These are phyloP conservation scores for Lenzites betulinus DNA, from an alignment of 768 basidiomycete species.

Conservation along the genomic window DNA sequence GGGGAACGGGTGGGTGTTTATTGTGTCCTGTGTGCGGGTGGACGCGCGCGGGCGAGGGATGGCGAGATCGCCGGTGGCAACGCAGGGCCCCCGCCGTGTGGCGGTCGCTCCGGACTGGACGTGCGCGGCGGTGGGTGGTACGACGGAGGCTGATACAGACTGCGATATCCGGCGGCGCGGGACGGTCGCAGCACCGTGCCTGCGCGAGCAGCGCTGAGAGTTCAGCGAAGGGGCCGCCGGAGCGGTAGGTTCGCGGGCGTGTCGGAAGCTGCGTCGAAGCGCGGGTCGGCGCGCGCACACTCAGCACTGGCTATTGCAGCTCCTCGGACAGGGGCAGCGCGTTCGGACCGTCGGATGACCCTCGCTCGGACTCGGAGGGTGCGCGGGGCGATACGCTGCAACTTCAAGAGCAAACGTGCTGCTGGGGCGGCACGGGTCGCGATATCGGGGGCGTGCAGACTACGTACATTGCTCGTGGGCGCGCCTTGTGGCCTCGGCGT, in stretches of 20 bases:
- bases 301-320: not conserved
- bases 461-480: too few relatives aligned
- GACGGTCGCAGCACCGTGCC: not conserved
- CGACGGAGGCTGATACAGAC: not conserved
- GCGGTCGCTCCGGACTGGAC: not conserved
- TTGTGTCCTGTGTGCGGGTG: not conserved
- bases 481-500: not conserved
- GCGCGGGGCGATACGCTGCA: not conserved
- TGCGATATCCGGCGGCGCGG: not conserved
- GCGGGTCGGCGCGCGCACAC: not conserved
- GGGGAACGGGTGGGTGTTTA: not conserved
- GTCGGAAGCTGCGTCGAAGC: not conserved
- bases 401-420: too few relatives aligned
- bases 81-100: not conserved
- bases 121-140: not conserved
- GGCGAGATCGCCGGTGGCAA: not conserved
- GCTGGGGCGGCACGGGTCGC: too few relatives aligned
- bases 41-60: not conserved
- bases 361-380: constrained; percentile 8
- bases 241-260: not conserved
- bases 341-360: constrained; percentile 11
- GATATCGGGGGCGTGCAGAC: too few relatives aligned
- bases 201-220: too few relatives aligned
- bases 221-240: not conserved
- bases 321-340: not conserved